phyloP scores from a whole-genome alignment of 2,329 filamentous ascomycete genomes.

The Clonostachys sp. region DNA sequence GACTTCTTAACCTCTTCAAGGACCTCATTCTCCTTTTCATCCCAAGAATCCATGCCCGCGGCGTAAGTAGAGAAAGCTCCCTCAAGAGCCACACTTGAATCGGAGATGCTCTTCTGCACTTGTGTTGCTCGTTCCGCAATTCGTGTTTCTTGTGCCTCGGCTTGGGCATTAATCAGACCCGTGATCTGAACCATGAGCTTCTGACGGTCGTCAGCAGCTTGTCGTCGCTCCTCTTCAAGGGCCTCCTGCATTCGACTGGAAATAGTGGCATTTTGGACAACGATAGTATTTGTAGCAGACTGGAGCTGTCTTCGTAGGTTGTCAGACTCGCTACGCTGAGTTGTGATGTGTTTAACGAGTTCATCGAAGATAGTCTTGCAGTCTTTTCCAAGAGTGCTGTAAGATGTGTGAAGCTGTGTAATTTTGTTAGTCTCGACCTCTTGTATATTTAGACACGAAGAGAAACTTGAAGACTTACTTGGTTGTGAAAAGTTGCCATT shows the following conservation, averaged over 20 bases:
- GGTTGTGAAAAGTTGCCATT: slow-evolving; percentile 75
- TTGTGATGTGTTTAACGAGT: slow-evolving; percentile 66
- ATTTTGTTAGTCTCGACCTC: slow-evolving; percentile 4
- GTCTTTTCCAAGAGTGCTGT: slow-evolving; percentile 76
- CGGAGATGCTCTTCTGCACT: slow-evolving; percentile 59
- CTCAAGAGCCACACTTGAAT: slow-evolving; percentile 61
- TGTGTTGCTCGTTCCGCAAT: slow-evolving; percentile 57
- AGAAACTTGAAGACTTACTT: slow-evolving; percentile 30
- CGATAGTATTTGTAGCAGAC: slow-evolving; percentile 61
- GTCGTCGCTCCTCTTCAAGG: slow-evolving; percentile 71
- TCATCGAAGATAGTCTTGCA: slow-evolving; percentile 84
- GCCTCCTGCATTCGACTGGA: slow-evolving; percentile 64
- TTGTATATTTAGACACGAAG: not conserved
- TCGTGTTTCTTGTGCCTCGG: slow-evolving; percentile 68
- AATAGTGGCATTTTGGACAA: slow-evolving; percentile 63
- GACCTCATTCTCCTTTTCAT: slow-evolving; percentile 61
- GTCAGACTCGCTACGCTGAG: slow-evolving; percentile 74
- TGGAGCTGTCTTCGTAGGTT: slow-evolving; percentile 68
- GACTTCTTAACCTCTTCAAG: slow-evolving; percentile 69
- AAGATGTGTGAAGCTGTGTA: slow-evolving; percentile 71
- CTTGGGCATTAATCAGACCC: slow-evolving; percentile 69
- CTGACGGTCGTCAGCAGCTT: slow-evolving; percentile 69
- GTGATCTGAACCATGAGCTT: slow-evolving; percentile 73
- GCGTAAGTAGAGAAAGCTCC: slow-evolving; percentile 62
- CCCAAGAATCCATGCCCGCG: slow-evolving; percentile 71